phyloP scores from a whole-genome alignment of 1,284 basidiomycete species.

The Heterobasidion irregulare region DNA sequence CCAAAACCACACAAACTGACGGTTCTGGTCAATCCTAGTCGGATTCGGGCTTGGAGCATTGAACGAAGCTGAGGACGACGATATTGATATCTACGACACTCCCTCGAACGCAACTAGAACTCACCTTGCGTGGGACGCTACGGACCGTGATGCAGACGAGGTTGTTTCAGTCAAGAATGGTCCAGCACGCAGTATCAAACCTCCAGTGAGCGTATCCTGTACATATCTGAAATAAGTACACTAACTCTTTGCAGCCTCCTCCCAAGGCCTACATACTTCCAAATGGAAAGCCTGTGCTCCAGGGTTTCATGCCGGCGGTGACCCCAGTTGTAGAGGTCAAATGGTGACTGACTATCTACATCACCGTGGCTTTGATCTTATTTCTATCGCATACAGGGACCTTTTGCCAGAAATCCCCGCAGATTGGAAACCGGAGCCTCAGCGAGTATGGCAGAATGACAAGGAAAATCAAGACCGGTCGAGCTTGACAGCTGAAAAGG shows the following conservation, averaged over 20 bases:
- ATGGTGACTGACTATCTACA: slow-evolving; percentile 39
- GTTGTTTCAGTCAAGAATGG: slow-evolving; percentile 26
- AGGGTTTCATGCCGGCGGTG: slow-evolving; percentile 69
- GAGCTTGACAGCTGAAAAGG: slow-evolving; percentile 61
- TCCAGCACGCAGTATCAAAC: slow-evolving; percentile 2
- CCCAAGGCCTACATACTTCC: slow-evolving; percentile 21
- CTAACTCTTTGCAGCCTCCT: not conserved
- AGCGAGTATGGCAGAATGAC: slow-evolving; percentile 61
- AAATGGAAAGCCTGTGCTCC: slow-evolving; percentile 67
- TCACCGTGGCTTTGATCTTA: slow-evolving; percentile 12
- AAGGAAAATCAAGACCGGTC: slow-evolving; percentile 36
- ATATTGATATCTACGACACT: slow-evolving; percentile 75
- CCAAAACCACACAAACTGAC: not conserved
- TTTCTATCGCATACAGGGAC: slow-evolving; percentile 47
- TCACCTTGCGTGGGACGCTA: slow-evolving; percentile 63
- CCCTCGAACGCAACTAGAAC: slow-evolving; percentile 28
- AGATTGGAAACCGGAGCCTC: slow-evolving; percentile 83
- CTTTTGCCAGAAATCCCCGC: slow-evolving; percentile 71
- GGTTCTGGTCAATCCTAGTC: slow-evolving; percentile 29
- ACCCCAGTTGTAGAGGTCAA: slow-evolving; percentile 64
- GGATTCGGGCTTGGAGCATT: slow-evolving; percentile 82
- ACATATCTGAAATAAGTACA: not conserved
- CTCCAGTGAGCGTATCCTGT: not conserved
- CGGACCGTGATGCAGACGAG: slow-evolving; percentile 59
- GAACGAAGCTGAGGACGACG: slow-evolving; percentile 86